Conservation (phyloP, 192 early-diverging fungal species). For the Phycomyces nitens region DNA sequence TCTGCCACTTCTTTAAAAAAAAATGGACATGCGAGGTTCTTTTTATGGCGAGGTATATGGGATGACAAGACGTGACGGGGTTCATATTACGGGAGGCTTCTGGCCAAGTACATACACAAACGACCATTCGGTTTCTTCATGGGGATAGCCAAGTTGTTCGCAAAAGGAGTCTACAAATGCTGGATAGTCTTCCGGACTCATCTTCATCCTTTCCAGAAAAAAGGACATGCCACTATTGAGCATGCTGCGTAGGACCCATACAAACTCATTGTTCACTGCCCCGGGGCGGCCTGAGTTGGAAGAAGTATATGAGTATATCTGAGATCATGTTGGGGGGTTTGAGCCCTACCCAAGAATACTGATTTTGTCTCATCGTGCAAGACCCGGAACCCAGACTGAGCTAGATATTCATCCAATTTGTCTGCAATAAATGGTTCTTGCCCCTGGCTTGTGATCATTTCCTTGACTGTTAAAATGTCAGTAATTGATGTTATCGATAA, state of each 20-base stretch:
- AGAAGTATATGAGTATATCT: not conserved
- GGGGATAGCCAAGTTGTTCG: conserved; percentile 3
- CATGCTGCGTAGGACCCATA: conserved; percentile 17
- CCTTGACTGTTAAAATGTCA: conserved; percentile 1
- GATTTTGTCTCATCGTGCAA: conserved; percentile 13
- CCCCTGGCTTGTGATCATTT: conserved; percentile 8
- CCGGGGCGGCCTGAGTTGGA: conserved; percentile 1
- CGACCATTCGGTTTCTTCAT: conserved; percentile 16
- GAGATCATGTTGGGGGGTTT: too few relatives aligned
- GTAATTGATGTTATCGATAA: not conserved
- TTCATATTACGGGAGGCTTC: not conserved
- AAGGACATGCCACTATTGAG: conserved; percentile 8
- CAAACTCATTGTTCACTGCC: conserved; percentile 15
- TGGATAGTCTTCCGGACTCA: not conserved
- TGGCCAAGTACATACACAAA: conserved; percentile 8
- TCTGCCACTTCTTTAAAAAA: too few relatives aligned
- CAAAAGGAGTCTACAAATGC: conserved; percentile 5
- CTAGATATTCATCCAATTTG: conserved; percentile 4
- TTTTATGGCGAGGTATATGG: not conserved
- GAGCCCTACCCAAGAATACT: conserved; percentile 21
- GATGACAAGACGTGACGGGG: not conserved
- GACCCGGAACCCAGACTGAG: not conserved
- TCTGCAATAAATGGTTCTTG: conserved; percentile 23
- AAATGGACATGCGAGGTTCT: too few relatives aligned
- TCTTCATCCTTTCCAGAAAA: not conserved